Percentiles rank a stretch among this genome's conserved stretches.
Conservation (phyloP, 257 asterid genomes). For the Petunia secreta region DNA sequence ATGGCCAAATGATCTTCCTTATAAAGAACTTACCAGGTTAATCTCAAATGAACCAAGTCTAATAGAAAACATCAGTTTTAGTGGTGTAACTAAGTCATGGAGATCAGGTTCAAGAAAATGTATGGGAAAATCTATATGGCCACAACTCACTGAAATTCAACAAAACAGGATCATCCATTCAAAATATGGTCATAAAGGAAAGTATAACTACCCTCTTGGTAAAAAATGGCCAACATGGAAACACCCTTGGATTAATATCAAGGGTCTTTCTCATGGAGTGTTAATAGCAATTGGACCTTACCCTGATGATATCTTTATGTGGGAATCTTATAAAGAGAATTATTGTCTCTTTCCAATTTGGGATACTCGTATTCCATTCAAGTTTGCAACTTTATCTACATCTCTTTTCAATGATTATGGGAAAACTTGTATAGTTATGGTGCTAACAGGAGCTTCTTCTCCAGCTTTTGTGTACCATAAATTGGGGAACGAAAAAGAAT, state of each 20-base stretch:
- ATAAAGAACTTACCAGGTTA: conserved; percentile 32
- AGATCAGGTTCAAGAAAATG: conserved; percentile 29
- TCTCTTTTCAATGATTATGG: background rate
- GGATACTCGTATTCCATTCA: conserved; percentile 20
- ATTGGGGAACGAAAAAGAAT: background rate
- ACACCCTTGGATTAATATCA: conserved; percentile 27
- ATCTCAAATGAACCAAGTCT: background rate
- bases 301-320: background rate
- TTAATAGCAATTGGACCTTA: background rate
- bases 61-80: conserved; percentile 35
- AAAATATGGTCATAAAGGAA: background rate
- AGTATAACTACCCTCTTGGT: background rate
- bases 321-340: conserved; percentile 4
- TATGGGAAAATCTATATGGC: conserved; percentile 21
- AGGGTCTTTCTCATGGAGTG: conserved; percentile 30
- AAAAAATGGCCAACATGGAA: conserved; percentile 12
- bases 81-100: conserved; percentile 43
- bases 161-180: background rate
- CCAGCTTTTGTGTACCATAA: conserved; percentile 31
- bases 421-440: background rate
- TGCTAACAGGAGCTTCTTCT: conserved; percentile 27
- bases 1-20: conserved; percentile 48
- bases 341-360: background rate
- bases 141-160: conserved; percentile 31
- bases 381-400: conserved; percentile 22